Percentiles rank a stretch among this genome's conserved stretches.
phyloP scores from a whole-genome alignment of 768 basidiomycete species.

The Pisolithus orientalis region DNA sequence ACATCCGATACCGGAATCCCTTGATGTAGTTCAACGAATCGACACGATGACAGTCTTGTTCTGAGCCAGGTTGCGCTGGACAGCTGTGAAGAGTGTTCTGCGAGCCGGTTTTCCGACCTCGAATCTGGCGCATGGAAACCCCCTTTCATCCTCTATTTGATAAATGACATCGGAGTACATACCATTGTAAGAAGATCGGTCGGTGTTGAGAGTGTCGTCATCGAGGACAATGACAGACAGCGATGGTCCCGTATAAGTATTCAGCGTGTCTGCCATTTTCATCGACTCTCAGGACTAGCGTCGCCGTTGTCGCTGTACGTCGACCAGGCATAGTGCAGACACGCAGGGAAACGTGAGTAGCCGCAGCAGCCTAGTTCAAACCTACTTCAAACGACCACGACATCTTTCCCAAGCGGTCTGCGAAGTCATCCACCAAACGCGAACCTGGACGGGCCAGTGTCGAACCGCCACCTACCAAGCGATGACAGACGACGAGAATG shows the following conservation, averaged over 20 bases:
- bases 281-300: neutral
- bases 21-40: slow-evolving; percentile 98
- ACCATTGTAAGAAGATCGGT: slow-evolving; percentile 72
- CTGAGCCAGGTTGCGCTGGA: slow-evolving; percentile 65
- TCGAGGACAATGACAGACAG: slow-evolving; percentile 50
- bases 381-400: neutral
- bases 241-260: slow-evolving; percentile 44
- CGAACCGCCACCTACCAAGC: neutral
- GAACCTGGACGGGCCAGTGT: neutral
- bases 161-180: slow-evolving; percentile 10
- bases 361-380: neutral
- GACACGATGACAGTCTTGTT: slow-evolving; percentile 81
- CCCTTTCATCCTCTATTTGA: neutral
- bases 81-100: slow-evolving; percentile 72
- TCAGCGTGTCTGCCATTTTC: neutral
- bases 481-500: slow-evolving; percentile 4
- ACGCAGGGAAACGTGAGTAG: slow-evolving; percentile 8
- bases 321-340: slow-evolving; percentile 20
- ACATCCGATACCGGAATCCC: slow-evolving; percentile 96
- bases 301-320: neutral
- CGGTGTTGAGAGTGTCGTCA: slow-evolving; percentile 64
- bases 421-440: neutral
- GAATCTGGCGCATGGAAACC: slow-evolving; percentile 43
- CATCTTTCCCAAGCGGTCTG: neutral
- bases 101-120: slow-evolving; percentile 80